These are phyloP conservation scores for Helianthus annuus DNA, from an alignment of 129 eudicot species.

Conservation along the genomic window DNA sequence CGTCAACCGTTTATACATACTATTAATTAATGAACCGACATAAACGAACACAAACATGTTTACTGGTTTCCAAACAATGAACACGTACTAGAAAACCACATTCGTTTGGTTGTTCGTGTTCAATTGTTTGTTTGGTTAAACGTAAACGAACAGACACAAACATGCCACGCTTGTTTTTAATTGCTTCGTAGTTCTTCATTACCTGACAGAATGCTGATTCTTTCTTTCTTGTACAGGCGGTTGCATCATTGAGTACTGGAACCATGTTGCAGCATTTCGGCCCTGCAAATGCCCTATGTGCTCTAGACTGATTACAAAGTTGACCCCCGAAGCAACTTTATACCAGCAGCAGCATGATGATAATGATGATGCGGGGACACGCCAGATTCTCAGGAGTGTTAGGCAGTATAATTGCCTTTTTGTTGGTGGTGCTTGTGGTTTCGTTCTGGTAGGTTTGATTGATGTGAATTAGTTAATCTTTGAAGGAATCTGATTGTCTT, in stretches of 20 bases:
- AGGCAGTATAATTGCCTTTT: slow-evolving; percentile 60
- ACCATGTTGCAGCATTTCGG: slow-evolving; percentile 56
- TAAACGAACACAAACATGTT: too few species aligned
- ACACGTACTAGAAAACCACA: too few species aligned
- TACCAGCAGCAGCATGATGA: slow-evolving; percentile 24
- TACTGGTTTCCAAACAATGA: too few species aligned
- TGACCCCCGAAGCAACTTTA: slow-evolving; percentile 62
- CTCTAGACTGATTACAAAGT: slow-evolving; percentile 48
- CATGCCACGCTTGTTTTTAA: too few species aligned
- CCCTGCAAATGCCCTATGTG: slow-evolving; percentile 88
- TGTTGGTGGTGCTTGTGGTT: slow-evolving; percentile 63
- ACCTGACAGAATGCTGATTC: neutral
- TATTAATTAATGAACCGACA: too few species aligned
- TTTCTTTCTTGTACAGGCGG: slow-evolving; percentile 42
- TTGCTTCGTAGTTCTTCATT: neutral
- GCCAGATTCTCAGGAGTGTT: slow-evolving; percentile 43
- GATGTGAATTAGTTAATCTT: neutral
- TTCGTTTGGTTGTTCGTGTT: too few species aligned
- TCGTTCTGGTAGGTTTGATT: slow-evolving; percentile 46
- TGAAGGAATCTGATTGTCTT: slow-evolving; percentile 17
- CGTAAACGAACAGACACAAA: too few species aligned
- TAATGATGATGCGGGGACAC: slow-evolving; percentile 42
- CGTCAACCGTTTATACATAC: too few species aligned
- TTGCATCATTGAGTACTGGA: slow-evolving; percentile 77
- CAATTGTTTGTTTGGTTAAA: too few species aligned